Base-by-base conservation (phyloP, 441 rosid genomes). In the Gossypium aridum region DNA sequence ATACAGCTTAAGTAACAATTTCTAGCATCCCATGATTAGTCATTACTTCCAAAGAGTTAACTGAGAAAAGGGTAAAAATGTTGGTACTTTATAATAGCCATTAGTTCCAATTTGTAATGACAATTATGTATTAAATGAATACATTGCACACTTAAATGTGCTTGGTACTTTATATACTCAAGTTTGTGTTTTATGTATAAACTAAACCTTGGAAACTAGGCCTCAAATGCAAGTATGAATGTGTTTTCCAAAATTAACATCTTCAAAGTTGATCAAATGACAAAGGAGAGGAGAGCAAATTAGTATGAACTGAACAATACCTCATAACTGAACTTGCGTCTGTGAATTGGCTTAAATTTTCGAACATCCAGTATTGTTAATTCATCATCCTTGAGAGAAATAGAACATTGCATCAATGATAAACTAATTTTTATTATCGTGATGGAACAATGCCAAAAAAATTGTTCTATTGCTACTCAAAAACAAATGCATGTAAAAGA, bases 351-450 rank as follows among this genome's bases (percentile, higher is more conserved):
- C 90, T 93, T 94, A 84, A 95, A 95, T 83, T 93, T 95, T 65
- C 97, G 91, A 74, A 95, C 99, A 84, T 95, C 99, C 84, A 95
- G 79, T 79, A 95, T 91, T 9, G 99, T 91, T 75, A 95, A 80
- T 80, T 91, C 98, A 77, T 95, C 99, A 71, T 95, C 98, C 99
- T 95, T 80, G 78, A 81, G 60, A 26, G 47, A 28, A 74, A 62
- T 57, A 53, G 78, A 71, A 2, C 28, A 68, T 60, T 82, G 47
- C 22, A 70, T 55, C 23, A 43, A 77, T 20, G 12, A 74, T 54
- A 20, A 56, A 76, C 25, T 14, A 73, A 49, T 73, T 39, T 73
- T 39, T 17, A 56, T 74, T 66, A 63, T 23, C 28, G 34, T 13
- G 70, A 20, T 31, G 54, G 61, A 64, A 73, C 17, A 71, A 76